Evolutionary conservation across 139 green algal genomes (phyloP).

Genomic region (Picocystis salinarum): DNA sequence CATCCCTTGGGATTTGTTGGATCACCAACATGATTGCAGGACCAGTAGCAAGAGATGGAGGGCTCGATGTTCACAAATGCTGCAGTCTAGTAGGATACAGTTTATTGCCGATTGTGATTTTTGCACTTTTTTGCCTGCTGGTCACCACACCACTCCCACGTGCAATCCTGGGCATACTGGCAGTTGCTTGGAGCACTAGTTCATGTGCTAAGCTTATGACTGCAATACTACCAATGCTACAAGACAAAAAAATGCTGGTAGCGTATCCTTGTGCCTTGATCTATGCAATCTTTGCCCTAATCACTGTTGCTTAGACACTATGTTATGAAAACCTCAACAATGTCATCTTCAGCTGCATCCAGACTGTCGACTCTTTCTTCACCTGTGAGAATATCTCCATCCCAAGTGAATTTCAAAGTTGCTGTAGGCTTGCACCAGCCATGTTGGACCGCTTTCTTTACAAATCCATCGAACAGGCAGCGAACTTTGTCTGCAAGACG

Average conservation of each 20-base stretch:
- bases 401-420: too few relatives aligned
- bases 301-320: too few relatives aligned
- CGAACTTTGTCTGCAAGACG: too few relatives aligned
- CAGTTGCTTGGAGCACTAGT: conserved; percentile 40
- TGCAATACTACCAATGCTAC: conserved; percentile 27
- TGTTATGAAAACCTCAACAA: too few relatives aligned
- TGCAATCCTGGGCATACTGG: conserved; percentile 19
- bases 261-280: conserved; percentile 61
- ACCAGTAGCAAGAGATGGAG: neutral
- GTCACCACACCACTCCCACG: conserved; percentile 12
- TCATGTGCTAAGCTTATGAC: conserved; percentile 47
- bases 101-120: conserved; percentile 58
- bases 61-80: conserved; percentile 60
- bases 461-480: too few relatives aligned
- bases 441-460: too few relatives aligned
- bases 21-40: conserved; percentile 18
- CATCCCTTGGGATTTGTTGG: conserved; percentile 50
- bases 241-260: conserved; percentile 38
- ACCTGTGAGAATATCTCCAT: too few relatives aligned
- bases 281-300: conserved; percentile 58
- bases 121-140: conserved; percentile 39
- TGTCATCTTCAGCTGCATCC: too few relatives aligned
- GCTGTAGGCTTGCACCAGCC: too few relatives aligned
- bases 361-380: too few relatives aligned
- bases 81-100: conserved; percentile 78